Conservation (phyloP, 176 grass and related monocot species). For the Musa acuminata region DNA sequence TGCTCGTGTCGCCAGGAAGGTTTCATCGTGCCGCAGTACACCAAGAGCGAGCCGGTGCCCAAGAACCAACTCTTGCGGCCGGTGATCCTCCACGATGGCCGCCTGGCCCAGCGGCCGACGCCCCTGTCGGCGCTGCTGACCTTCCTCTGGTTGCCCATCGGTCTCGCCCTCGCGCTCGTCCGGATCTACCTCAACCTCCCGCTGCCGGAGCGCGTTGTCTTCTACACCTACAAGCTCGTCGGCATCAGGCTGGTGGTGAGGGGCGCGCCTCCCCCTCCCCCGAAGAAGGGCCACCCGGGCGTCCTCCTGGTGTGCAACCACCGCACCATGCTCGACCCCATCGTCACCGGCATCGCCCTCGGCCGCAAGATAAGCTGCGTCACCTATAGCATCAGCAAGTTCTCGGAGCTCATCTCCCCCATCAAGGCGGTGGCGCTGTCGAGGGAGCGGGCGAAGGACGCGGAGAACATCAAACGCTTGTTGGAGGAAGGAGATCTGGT, state of each 20-base stretch:
- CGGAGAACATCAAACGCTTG: conserved; percentile 67
- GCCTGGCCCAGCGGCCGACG: conserved; percentile 64
- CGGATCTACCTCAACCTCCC: conserved; percentile 90
- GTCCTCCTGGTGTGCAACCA: conserved; percentile 97
- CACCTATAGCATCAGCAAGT: conserved; percentile 95
- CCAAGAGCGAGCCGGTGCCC: conserved; percentile 23
- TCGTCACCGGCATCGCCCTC: conserved; percentile 66
- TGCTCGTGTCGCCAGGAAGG: neutral
- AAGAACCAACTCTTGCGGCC: conserved; percentile 58
- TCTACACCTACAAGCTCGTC: conserved; percentile 88
- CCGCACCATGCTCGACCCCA: conserved; percentile 78
- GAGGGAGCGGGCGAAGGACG: conserved; percentile 73
- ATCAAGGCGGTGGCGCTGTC: conserved; percentile 79
- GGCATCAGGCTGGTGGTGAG: conserved; percentile 84
- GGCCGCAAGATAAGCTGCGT: conserved; percentile 93
- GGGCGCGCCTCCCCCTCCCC: conserved; percentile 57
- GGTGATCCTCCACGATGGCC: conserved; percentile 82
- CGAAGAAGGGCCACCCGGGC: conserved; percentile 67
- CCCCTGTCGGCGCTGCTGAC: conserved; percentile 74
- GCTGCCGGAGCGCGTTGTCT: conserved; percentile 79
- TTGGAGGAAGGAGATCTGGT: conserved; percentile 90
- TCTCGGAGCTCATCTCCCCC: conserved; percentile 93
- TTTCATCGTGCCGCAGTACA: neutral
- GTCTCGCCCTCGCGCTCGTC: conserved; percentile 64
- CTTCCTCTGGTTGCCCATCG: conserved; percentile 93